phyloP scores from a whole-genome alignment of 2,329 filamentous ascomycete species.

The Apiospora koreana region DNA sequence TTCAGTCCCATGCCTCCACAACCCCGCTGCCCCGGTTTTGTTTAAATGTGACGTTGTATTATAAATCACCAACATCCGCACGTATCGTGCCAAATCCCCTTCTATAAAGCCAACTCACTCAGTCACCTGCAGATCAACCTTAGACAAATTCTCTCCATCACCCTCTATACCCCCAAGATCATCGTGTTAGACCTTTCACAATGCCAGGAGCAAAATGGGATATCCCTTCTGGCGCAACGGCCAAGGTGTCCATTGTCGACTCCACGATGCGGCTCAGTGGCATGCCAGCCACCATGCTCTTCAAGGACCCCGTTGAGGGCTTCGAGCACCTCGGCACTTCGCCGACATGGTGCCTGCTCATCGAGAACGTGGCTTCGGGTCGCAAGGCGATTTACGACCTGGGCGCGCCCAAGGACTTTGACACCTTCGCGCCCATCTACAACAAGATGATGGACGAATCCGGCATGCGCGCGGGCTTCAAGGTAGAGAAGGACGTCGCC shows the following conservation, averaged over 20 bases:
- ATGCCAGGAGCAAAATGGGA: background rate
- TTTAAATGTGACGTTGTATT: too few species aligned
- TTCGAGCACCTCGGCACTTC: background rate
- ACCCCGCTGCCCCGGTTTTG: too few species aligned
- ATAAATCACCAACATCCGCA: too few species aligned
- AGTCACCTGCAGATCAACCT: too few species aligned
- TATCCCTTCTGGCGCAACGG: background rate
- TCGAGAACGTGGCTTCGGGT: slow-evolving; percentile 32
- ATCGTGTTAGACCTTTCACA: too few species aligned
- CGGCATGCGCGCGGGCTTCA: slow-evolving; percentile 26
- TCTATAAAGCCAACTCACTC: too few species aligned
- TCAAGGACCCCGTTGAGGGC: background rate
- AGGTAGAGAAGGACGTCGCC: background rate
- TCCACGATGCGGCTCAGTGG: background rate
- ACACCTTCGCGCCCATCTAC: slow-evolving; percentile 36
- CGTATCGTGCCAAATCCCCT: too few species aligned
- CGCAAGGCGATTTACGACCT: slow-evolving; percentile 48
- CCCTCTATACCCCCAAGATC: too few species aligned
- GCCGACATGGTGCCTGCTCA: slow-evolving; percentile 23
- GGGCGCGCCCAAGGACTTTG: slow-evolving; percentile 44
- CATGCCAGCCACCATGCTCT: background rate
- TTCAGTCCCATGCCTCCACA: too few species aligned
- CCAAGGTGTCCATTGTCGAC: slow-evolving; percentile 16
- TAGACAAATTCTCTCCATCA: too few species aligned
- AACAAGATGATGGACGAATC: slow-evolving; percentile 29